Evolutionary conservation across 768 basidiomycete species (phyloP).

Genomic region (Obba rivulosa): DNA sequence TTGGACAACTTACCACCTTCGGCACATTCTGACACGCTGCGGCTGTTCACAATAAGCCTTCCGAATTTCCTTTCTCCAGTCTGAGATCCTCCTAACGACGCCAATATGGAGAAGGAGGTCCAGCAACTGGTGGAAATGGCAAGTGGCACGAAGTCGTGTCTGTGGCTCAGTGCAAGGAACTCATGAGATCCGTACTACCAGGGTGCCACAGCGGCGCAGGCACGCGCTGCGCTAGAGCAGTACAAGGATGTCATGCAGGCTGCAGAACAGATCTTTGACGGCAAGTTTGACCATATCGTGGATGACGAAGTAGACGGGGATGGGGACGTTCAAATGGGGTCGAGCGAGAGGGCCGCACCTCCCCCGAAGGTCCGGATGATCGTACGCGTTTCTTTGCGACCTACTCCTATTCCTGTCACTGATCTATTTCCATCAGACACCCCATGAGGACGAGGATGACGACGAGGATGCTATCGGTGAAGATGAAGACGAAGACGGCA

Average conservation of each 20-base stretch:
- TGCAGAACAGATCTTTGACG: slow-evolving; percentile 80
- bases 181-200: slow-evolving; percentile 23
- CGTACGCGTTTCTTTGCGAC: slow-evolving; percentile 13
- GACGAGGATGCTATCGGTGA: slow-evolving; percentile 44
- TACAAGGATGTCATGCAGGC: slow-evolving; percentile 91
- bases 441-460: slow-evolving; percentile 47
- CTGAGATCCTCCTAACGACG: background rate
- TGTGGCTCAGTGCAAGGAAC: background rate
- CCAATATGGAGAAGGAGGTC: slow-evolving; percentile 28
- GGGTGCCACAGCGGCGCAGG: slow-evolving; percentile 82
- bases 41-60: background rate
- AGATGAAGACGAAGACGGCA: slow-evolving; percentile 48
- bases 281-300: slow-evolving; percentile 72
- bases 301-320: slow-evolving; percentile 46
- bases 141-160: background rate
- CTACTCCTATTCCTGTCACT: background rate
- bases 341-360: slow-evolving; percentile 6
- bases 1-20: too few relatives aligned
- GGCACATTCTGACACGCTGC: too few relatives aligned
- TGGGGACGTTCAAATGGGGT: slow-evolving; percentile 21
- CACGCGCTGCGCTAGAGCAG: slow-evolving; percentile 73
- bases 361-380: slow-evolving; percentile 20
- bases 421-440: slow-evolving; percentile 38
- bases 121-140: slow-evolving; percentile 34
- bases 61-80: background rate